These are phyloP conservation scores for Fusarium sublunatum DNA, from an alignment of 2,329 filamentous ascomycete genomes.

Conservation along the genomic window DNA sequence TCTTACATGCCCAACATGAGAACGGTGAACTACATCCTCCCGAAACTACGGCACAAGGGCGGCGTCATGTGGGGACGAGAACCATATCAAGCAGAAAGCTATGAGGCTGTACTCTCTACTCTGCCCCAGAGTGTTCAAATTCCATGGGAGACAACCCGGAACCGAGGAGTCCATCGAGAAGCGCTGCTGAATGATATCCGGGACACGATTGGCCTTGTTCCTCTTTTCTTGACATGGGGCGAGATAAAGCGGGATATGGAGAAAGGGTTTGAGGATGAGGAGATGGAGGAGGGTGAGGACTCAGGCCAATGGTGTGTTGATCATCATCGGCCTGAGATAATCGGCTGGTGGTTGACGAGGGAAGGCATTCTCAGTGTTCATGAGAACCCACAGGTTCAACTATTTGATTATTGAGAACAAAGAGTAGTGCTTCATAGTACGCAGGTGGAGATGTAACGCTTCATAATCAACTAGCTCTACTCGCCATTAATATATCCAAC, in stretches of 20 bases:
- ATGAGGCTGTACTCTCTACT: slow-evolving; percentile 28
- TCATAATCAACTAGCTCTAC: background rate
- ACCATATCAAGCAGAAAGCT: slow-evolving; percentile 38
- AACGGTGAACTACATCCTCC: slow-evolving; percentile 46
- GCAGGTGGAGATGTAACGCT: background rate
- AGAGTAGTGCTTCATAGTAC: no score
- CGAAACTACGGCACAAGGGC: slow-evolving; percentile 42
- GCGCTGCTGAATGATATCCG: slow-evolving; percentile 17
- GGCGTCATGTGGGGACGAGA: slow-evolving; percentile 45
- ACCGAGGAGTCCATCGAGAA: slow-evolving; percentile 7
- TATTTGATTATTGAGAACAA: slow-evolving; percentile 3
- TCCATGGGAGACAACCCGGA: slow-evolving; percentile 41
- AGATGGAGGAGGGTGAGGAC: background rate
- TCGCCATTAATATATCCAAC: slow-evolving; percentile 1
- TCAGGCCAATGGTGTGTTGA: background rate
- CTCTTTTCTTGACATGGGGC: slow-evolving; percentile 31
- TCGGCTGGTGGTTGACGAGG: slow-evolving; percentile 11
- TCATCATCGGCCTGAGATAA: slow-evolving; percentile 1
- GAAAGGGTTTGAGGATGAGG: slow-evolving; percentile 18
- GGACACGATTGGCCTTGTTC: background rate
- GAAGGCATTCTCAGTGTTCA: slow-evolving; percentile 12
- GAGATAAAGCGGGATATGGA: slow-evolving; percentile 35
- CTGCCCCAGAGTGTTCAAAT: slow-evolving; percentile 40
- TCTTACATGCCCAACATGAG: slow-evolving; percentile 41
- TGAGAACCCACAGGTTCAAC: slow-evolving; percentile 15